phyloP scores from a whole-genome alignment of 1,139 yeast species.

The Hyphopichia fennica region DNA sequence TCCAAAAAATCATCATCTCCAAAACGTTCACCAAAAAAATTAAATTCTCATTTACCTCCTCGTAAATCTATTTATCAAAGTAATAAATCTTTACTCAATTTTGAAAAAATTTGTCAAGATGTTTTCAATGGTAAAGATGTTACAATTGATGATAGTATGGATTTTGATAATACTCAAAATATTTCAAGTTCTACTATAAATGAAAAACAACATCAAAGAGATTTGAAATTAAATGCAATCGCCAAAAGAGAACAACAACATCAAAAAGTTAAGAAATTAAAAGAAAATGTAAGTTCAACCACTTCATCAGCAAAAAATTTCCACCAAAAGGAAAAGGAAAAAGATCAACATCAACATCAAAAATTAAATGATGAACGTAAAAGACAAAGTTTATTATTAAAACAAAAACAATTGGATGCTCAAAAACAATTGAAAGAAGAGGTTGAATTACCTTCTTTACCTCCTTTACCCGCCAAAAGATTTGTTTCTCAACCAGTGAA shows the following conservation, averaged over 20 bases:
- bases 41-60: neutral
- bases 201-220: slow-evolving; percentile 5
- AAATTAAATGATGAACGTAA: slow-evolving; percentile 10
- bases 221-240: slow-evolving; percentile 1
- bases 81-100: slow-evolving; percentile 29
- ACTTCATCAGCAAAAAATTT: slow-evolving; percentile 2
- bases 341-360: slow-evolving; percentile 5
- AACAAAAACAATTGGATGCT: slow-evolving; percentile 32
- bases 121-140: neutral
- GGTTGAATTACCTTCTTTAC: slow-evolving; percentile 10
- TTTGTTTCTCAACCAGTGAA: neutral
- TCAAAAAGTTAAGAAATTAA: slow-evolving; percentile 4
- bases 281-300: slow-evolving; percentile 1
- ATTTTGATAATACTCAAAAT: neutral
- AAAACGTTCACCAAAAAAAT: neutral
- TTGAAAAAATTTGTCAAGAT: slow-evolving; percentile 32
- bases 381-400: slow-evolving; percentile 22
- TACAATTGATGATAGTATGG: neutral
- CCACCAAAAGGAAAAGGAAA: neutral
- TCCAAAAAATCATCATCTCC: neutral
- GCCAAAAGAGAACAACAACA: neutral
- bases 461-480: slow-evolving; percentile 13
- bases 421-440: slow-evolving; percentile 25
- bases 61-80: slow-evolving; percentile 4
- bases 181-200: neutral